Percentiles rank a stretch among this genome's conserved stretches.
These are phyloP conservation scores for Salix suchowensis DNA, from an alignment of 345 rosid genomes.

Conservation along the genomic window DNA sequence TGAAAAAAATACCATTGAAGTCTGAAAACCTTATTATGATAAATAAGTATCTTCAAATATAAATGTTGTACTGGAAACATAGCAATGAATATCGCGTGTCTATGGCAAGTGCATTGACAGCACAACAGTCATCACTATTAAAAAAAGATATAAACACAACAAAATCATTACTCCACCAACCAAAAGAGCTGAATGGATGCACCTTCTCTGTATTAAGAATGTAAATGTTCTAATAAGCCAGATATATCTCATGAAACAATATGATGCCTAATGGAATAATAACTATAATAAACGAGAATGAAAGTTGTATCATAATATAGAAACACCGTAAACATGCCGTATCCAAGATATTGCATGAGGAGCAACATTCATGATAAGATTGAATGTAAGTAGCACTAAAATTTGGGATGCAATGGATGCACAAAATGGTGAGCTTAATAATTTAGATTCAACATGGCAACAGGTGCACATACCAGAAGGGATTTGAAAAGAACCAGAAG, in stretches of 20 bases:
- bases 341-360: too few relatives aligned
- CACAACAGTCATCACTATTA: neutral
- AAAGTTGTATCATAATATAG: neutral
- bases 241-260: neutral
- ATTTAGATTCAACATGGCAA: conserved; percentile 10
- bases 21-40: neutral
- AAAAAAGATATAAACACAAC: neutral
- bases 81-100: neutral
- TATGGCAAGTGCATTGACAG: neutral
- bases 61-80: too few relatives aligned
- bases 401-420: neutral
- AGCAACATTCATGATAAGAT: neutral
- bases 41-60: neutral
- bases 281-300: neutral
- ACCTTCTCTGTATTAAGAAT: neutral
- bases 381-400: too few relatives aligned
- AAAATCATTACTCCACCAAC: neutral
- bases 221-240: neutral
- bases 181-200: neutral
- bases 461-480: conserved; percentile 62
- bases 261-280: neutral
- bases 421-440: neutral
- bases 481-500: conserved; percentile 78
- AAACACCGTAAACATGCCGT: neutral
- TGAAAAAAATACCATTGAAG: neutral